These are phyloP conservation scores for Zoysia matrella DNA, from an alignment of 202 grass and related monocot species.

Conservation along the genomic window DNA sequence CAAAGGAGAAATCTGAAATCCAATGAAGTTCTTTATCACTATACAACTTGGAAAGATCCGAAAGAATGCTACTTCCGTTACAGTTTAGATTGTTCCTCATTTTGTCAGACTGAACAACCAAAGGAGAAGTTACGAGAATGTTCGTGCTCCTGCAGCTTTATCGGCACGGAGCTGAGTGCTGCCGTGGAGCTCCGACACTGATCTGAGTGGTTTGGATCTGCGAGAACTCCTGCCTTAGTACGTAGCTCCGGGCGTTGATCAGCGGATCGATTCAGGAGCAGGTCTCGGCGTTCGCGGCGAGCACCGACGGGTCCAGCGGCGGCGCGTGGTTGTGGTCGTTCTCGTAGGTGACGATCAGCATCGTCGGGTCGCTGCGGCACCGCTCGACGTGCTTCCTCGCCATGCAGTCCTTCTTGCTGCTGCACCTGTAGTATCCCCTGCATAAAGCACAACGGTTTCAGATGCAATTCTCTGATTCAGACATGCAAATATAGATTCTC, in stretches of 20 bases:
- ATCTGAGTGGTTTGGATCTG: neutral
- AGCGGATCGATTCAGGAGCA: neutral
- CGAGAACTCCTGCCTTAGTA: neutral
- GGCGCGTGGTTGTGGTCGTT: slow-evolving; percentile 92
- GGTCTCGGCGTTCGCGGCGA: slow-evolving; percentile 38
- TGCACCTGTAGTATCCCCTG: slow-evolving; percentile 99
- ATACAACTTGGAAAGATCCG: slow-evolving; percentile 33
- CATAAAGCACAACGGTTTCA: slow-evolving; percentile 12
- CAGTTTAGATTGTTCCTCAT: neutral
- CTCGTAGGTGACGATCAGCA: slow-evolving; percentile 96
- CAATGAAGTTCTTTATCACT: neutral
- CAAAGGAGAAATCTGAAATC: neutral
- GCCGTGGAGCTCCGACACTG: neutral
- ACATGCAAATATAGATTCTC: neutral
- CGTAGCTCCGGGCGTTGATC: too few species aligned
- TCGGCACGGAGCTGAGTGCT: neutral
- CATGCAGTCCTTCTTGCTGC: slow-evolving; percentile 88
- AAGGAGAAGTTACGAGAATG: neutral
- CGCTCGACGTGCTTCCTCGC: slow-evolving; percentile 97
- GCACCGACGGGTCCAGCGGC: slow-evolving; percentile 55
- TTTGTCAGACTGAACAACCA: slow-evolving; percentile 2
- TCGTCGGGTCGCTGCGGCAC: slow-evolving; percentile 71
- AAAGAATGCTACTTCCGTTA: slow-evolving; percentile 16
- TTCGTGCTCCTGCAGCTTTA: neutral
- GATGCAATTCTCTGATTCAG: neutral